These are phyloP conservation scores for Spizellomyces punctatus DNA, from an alignment of 192 early-diverging fungal genomes.

Conservation along the genomic window DNA sequence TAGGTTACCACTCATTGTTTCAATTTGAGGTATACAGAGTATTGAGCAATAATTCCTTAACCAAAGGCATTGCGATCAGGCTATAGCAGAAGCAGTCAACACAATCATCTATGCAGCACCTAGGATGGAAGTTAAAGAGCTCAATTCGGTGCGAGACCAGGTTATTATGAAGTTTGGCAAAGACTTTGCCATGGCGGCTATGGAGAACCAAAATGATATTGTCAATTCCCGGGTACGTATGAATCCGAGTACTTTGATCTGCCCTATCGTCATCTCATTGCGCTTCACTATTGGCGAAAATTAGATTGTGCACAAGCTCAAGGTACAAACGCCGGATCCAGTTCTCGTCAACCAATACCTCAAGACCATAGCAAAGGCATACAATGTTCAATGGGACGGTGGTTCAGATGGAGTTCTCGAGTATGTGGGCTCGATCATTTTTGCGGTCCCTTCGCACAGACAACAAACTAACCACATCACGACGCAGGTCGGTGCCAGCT, in stretches of 20 bases:
- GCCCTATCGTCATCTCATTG: neutral
- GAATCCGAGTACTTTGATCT: neutral
- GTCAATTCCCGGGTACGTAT: constrained; percentile 72
- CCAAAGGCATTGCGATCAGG: constrained; percentile 71
- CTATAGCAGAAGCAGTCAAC: constrained; percentile 83
- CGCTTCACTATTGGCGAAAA: neutral
- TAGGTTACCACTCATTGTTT: constrained; percentile 32
- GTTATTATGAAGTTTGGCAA: constrained; percentile 81
- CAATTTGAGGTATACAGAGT: neutral
- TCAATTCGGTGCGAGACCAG: constrained; percentile 51
- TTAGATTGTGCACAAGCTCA: constrained; percentile 81
- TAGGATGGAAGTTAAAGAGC: constrained; percentile 82
- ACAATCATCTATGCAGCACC: constrained; percentile 92
- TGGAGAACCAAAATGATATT: constrained; percentile 72
- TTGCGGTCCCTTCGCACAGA: neutral
- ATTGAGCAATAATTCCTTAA: neutral
- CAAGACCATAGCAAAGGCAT: constrained; percentile 84
- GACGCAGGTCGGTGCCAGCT: neutral
- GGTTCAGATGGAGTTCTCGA: constrained; percentile 8
- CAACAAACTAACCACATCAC: neutral
- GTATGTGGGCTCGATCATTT: neutral
- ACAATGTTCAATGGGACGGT: constrained; percentile 71
- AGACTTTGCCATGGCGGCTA: constrained; percentile 73
- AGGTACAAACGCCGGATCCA: constrained; percentile 74
- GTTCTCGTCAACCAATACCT: constrained; percentile 84